phyloP scores from a whole-genome alignment of 179 eudicot species.

The Pouteria campechiana region DNA sequence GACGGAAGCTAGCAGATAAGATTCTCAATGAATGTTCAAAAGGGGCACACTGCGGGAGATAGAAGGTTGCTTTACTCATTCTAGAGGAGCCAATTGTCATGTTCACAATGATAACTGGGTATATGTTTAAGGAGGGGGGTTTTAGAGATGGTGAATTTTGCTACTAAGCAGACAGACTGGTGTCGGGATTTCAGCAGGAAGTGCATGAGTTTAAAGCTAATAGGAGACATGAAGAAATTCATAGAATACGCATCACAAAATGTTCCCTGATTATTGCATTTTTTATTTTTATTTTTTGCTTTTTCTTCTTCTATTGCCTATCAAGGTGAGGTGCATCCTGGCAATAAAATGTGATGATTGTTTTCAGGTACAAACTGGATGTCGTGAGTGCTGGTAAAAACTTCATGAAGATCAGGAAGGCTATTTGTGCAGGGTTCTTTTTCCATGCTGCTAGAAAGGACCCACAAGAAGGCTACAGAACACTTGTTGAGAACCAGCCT shows the following conservation, averaged over 20 bases:
- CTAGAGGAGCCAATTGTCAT: too few species aligned
- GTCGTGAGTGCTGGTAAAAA: constrained; percentile 82
- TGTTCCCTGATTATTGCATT: neutral
- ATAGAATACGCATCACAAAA: neutral
- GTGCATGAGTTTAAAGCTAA: neutral
- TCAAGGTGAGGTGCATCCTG: too few species aligned
- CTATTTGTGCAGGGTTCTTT: constrained; percentile 85
- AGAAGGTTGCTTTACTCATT: too few species aligned
- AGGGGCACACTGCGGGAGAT: too few species aligned
- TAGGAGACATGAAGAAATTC: neutral
- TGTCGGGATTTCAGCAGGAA: too few species aligned
- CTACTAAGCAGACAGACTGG: too few species aligned
- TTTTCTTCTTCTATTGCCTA: too few species aligned
- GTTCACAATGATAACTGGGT: too few species aligned
- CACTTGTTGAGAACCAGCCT: constrained; percentile 89
- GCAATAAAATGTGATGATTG: constrained; percentile 4
- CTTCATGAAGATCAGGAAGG: constrained; percentile 71
- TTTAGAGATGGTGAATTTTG: too few species aligned
- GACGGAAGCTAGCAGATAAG: too few species aligned
- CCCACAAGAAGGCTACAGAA: constrained; percentile 93
- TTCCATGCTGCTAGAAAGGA: constrained; percentile 91
- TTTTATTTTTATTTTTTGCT: neutral
- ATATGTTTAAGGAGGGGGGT: too few species aligned
- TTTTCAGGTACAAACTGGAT: constrained; percentile 78
- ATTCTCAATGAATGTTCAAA: too few species aligned